Evolutionary conservation across 192 early-diverging fungal species (phyloP).

Genomic region (Backusella psychrophila): DNA sequence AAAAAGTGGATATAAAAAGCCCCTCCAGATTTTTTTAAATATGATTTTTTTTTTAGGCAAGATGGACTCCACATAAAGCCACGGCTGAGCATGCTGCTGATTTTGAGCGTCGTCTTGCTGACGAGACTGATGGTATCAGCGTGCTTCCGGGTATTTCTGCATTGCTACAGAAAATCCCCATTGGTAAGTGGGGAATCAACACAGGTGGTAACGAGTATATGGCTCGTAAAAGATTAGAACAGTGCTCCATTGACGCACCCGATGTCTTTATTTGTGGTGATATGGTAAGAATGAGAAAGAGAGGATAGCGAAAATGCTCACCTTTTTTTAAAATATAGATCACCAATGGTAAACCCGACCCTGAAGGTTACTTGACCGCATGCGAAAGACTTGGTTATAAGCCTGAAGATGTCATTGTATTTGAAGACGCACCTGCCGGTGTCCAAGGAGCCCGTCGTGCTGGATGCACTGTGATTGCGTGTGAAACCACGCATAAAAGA

Average conservation of each 20-base stretch:
- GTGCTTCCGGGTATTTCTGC: constrained; percentile 41
- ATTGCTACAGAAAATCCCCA: constrained; percentile 33
- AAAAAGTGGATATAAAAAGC: neutral
- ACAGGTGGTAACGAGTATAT: constrained; percentile 44
- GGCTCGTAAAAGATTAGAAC: constrained; percentile 38
- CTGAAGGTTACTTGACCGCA: constrained; percentile 37
- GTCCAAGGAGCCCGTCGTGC: constrained; percentile 39
- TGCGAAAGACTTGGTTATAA: constrained; percentile 32
- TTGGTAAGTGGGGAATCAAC: constrained; percentile 37
- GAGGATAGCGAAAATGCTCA: neutral
- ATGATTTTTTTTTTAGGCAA: neutral
- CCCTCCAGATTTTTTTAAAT: neutral
- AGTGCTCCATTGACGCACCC: constrained; percentile 40
- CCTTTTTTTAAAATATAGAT: neutral
- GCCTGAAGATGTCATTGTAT: constrained; percentile 46
- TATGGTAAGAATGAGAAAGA: neutral
- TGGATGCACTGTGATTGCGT: constrained; percentile 39
- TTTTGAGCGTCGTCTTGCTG: constrained; percentile 24
- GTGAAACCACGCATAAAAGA: constrained; percentile 38
- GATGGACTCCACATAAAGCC: constrained; percentile 39
- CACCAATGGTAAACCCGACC: constrained; percentile 20
- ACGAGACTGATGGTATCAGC: constrained; percentile 42
- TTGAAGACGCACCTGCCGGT: constrained; percentile 55
- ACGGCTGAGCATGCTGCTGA: constrained; percentile 14
- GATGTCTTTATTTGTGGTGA: constrained; percentile 23